These are phyloP conservation scores for Thraustochytrium striatum DNA, from an alignment of 352 stramenopile species.

Conservation along the genomic window DNA sequence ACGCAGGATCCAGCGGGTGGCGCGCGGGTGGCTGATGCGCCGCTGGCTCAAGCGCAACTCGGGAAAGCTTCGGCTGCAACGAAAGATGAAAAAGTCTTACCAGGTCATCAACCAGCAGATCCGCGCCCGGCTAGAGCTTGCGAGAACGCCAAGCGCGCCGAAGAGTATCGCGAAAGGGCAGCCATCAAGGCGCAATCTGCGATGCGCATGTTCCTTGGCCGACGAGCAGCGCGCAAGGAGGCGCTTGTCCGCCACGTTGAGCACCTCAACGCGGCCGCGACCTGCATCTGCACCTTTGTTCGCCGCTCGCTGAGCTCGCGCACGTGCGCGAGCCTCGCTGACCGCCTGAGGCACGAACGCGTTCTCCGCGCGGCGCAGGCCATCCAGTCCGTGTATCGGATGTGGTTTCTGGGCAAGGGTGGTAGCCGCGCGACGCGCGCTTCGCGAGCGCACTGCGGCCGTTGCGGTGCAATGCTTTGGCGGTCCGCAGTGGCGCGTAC, in stretches of 20 bases:
- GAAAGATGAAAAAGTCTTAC: slow-evolving; percentile 44
- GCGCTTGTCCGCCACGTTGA: not conserved
- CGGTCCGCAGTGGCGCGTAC: not conserved
- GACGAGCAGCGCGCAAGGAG: slow-evolving; percentile 7
- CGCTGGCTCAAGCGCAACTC: slow-evolving; percentile 43
- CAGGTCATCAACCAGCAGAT: slow-evolving; percentile 36
- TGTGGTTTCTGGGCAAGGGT: slow-evolving; percentile 35
- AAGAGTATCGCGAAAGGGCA: slow-evolving; percentile 30
- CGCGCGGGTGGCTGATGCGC: slow-evolving; percentile 35
- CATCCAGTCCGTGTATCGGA: slow-evolving; percentile 39
- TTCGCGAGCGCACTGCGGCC: not conserved
- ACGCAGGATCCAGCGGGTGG: slow-evolving; percentile 3
- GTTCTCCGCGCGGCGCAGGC: not conserved
- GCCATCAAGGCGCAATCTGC: slow-evolving; percentile 32
- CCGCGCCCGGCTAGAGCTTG: slow-evolving; percentile 37
- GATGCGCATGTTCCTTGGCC: not conserved
- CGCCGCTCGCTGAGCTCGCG: not conserved
- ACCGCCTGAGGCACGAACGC: not conserved
- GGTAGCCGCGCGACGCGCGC: not conserved
- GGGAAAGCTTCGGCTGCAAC: slow-evolving; percentile 14
- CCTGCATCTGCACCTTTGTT: slow-evolving; percentile 1
- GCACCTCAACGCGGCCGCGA: slow-evolving; percentile 26
- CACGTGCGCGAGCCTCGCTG: not conserved
- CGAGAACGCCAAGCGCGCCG: slow-evolving; percentile 41
- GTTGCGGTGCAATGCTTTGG: slow-evolving; percentile 24